Evolutionary conservation across 176 grass and related monocot genomes (phyloP).

Genomic region (Zea mays): DNA sequence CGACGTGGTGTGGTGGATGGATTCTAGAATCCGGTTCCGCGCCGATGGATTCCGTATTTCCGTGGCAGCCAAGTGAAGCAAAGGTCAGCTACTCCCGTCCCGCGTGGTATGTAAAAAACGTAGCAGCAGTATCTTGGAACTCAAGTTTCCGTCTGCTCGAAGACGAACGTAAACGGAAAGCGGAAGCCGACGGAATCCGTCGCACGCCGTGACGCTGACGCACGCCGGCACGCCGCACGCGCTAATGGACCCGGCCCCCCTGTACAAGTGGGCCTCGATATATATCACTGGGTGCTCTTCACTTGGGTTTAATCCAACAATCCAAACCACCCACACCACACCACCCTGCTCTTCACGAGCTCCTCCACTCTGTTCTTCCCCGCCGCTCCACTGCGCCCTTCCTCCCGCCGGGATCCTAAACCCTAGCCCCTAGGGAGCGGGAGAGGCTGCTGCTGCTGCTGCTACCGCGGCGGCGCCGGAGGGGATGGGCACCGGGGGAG

Average conservation of each 20-base stretch:
- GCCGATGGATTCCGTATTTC: constrained; percentile 4
- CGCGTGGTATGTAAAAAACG: background rate
- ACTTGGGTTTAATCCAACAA: background rate
- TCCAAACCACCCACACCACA: background rate
- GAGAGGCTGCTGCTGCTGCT: background rate
- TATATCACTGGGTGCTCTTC: background rate
- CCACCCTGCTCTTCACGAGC: background rate
- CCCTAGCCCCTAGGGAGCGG: constrained; percentile 2
- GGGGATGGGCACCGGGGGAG: constrained; percentile 33
- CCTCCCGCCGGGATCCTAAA: constrained; percentile 1
- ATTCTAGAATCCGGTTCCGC: constrained; percentile 7
- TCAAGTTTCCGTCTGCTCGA: background rate
- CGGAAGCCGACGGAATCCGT: background rate
- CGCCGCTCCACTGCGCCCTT: background rate
- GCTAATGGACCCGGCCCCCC: background rate
- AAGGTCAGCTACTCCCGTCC: background rate
- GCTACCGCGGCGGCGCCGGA: background rate
- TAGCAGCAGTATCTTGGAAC: constrained; percentile 1
- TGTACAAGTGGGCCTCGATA: background rate
- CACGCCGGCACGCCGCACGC: background rate
- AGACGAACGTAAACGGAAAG: background rate
- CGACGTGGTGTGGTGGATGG: background rate
- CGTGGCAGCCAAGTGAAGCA: constrained; percentile 29
- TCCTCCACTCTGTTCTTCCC: background rate
- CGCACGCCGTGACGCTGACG: background rate